These are phyloP conservation scores for Tulasnella sp. DNA, from an alignment of 768 basidiomycete genomes.

Conservation along the genomic window DNA sequence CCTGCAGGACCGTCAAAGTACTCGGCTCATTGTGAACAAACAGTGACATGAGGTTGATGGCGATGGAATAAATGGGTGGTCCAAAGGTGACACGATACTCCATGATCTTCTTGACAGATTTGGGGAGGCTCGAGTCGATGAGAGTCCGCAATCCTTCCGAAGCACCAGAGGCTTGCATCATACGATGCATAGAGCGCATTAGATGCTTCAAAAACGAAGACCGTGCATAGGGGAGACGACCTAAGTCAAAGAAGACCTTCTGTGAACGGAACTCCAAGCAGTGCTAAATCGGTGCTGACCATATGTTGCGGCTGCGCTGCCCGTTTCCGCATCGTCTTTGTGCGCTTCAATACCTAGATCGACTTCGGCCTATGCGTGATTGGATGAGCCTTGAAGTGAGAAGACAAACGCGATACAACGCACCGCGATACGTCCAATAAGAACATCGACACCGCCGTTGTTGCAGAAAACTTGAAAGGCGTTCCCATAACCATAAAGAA, in stretches of 20 bases:
- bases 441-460: constrained; percentile 68
- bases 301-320: constrained; percentile 42
- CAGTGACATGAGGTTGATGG: constrained; percentile 90
- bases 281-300: constrained; percentile 29
- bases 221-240: constrained; percentile 61
- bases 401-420: constrained; percentile 24
- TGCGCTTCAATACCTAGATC: constrained; percentile 53
- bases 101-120: constrained; percentile 81
- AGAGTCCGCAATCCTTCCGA: constrained; percentile 90
- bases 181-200: constrained; percentile 84
- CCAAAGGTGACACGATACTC: constrained; percentile 77
- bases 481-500: constrained; percentile 79
- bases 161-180: constrained; percentile 94
- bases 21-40: constrained; percentile 99
- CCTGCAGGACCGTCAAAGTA: constrained; percentile 84
- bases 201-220: constrained; percentile 82
- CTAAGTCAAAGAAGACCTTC: constrained; percentile 28
- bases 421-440: constrained; percentile 84
- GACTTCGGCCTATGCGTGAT: constrained; percentile 47
- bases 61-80: constrained; percentile 72
- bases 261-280: constrained; percentile 8
- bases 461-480: constrained; percentile 82
- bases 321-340: constrained; percentile 34
- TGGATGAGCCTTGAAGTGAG: neutral
- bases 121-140: constrained; percentile 79